phyloP scores from a whole-genome alignment of 306 rosid genomes.

The Cicer judaicum region DNA sequence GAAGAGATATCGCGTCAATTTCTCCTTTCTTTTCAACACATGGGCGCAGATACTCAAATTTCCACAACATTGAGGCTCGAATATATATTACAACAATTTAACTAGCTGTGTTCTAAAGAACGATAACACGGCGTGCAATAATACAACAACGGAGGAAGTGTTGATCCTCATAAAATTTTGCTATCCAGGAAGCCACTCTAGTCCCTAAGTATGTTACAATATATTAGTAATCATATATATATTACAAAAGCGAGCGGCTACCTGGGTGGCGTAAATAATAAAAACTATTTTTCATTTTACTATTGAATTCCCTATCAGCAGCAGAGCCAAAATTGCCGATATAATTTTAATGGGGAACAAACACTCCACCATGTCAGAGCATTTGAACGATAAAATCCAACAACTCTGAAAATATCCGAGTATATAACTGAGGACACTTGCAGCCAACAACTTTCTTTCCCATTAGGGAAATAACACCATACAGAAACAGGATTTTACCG shows the following conservation, averaged over 20 bases:
- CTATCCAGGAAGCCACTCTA: constrained; percentile 31
- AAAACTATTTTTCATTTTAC: constrained; percentile 34
- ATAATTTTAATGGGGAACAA: constrained; percentile 44
- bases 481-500: constrained; percentile 38
- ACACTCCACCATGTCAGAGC: constrained; percentile 43
- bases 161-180: constrained; percentile 23
- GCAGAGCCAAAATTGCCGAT: constrained; percentile 56
- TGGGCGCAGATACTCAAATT: not conserved
- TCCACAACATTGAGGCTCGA: not conserved
- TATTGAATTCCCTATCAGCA: constrained; percentile 47
- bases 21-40: not conserved
- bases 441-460: constrained; percentile 42
- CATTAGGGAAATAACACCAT: constrained; percentile 23
- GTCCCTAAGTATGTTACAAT: constrained; percentile 44
- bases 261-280: constrained; percentile 41
- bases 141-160: constrained; percentile 21
- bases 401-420: constrained; percentile 40
- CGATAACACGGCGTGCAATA: not conserved
- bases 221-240: constrained; percentile 41
- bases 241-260: constrained; percentile 42
- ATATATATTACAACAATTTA: constrained; percentile 9
- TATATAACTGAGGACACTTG: constrained; percentile 40
- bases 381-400: constrained; percentile 44
- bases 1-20: not conserved
- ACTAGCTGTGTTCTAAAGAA: not conserved